Evolutionary conservation across 306 rosid genomes (phyloP).

Genomic region (Luffa aegyptiaca): DNA sequence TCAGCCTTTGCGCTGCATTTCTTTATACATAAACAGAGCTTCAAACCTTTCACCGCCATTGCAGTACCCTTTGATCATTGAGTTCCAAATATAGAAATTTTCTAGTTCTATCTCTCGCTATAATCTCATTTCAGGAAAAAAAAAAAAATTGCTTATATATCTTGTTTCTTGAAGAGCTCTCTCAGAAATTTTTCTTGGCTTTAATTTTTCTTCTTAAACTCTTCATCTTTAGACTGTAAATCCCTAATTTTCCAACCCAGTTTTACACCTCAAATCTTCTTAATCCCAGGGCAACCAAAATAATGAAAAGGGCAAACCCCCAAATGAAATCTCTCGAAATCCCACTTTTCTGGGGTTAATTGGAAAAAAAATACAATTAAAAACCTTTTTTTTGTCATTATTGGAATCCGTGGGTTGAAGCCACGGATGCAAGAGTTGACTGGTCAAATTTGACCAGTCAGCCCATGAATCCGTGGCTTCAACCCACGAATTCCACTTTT

Average conservation of each 20-base stretch:
- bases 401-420: no score
- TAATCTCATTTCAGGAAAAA: no score
- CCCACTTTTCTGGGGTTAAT: no score
- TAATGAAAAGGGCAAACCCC: constrained; percentile 19
- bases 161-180: neutral
- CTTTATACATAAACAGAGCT: constrained; percentile 34
- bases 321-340: constrained; percentile 15
- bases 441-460: no score
- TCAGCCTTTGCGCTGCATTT: constrained; percentile 47
- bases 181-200: constrained; percentile 21
- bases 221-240: constrained; percentile 11
- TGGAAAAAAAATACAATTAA: no score
- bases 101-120: neutral
- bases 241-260: constrained; percentile 15
- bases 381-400: no score
- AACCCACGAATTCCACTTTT: no score
- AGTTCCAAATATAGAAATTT: constrained; percentile 50
- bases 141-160: neutral
- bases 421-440: no score
- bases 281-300: constrained; percentile 24
- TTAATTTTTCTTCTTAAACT: constrained; percentile 12
- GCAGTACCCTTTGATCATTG: constrained; percentile 58
- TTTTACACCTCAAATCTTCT: constrained; percentile 22
- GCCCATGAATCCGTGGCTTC: no score
- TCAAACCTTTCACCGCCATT: constrained; percentile 28